These are phyloP conservation scores for Cercospora sp. DNA, from an alignment of 2,329 filamentous ascomycete genomes.

Conservation along the genomic window DNA sequence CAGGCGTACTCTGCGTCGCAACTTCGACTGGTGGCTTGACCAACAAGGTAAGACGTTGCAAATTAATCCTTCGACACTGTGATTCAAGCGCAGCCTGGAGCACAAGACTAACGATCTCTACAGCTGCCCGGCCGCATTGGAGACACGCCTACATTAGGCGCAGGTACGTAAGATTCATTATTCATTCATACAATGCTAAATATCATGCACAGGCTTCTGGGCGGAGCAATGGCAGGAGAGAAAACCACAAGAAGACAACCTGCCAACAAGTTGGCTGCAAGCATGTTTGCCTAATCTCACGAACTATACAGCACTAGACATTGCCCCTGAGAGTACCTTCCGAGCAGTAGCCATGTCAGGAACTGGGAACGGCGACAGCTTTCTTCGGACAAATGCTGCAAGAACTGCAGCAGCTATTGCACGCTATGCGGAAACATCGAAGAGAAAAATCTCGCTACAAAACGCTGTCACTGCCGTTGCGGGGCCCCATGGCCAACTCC, in stretches of 20 bases:
- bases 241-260: not conserved
- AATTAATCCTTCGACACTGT: not conserved
- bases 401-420: constrained; percentile 73
- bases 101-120: not conserved
- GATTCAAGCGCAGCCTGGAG: not conserved
- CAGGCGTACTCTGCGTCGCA: constrained; percentile 69
- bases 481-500: constrained; percentile 71
- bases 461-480: constrained; percentile 65
- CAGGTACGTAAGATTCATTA: not conserved
- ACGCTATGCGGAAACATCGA: constrained; percentile 55
- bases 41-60: constrained; percentile 62
- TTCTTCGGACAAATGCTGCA: constrained; percentile 70
- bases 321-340: not conserved
- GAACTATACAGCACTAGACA: constrained; percentile 25
- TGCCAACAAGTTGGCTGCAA: constrained; percentile 6
- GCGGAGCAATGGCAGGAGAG: constrained; percentile 71
- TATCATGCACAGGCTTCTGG: constrained; percentile 72
- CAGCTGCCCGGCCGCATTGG: constrained; percentile 74
- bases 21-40: constrained; percentile 76
- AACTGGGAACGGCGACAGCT: constrained; percentile 80
- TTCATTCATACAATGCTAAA: not conserved
- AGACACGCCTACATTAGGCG: constrained; percentile 71
- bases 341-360: constrained; percentile 39
- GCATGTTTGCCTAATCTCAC: constrained; percentile 32
- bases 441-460: constrained; percentile 46